Evolutionary conservation across 1,284 basidiomycete genomes (phyloP), one percentile per base, ranked within the genome.

Genomic region (Leccinum laetum): DNA sequence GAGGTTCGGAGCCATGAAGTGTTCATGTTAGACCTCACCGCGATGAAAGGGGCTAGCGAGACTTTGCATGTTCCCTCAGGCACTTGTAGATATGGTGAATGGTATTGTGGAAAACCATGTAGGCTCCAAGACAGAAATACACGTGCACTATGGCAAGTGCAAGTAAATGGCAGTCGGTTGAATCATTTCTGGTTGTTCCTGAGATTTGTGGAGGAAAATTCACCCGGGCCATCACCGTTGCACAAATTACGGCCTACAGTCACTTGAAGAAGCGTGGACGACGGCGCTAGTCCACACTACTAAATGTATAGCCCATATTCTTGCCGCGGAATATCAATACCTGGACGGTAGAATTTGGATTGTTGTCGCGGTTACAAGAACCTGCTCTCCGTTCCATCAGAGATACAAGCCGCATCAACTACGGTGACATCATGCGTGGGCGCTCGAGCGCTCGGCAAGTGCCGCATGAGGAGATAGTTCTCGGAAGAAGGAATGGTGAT

Each of bases 401-500:
- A 82, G 14, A 79, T 81, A 16, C 60, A 61, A 29, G 69, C 72
- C 1, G 78, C 72, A 72, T 85, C 83, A 60, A 85, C 73, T 18
- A 78, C 83, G 18, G 78, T 74, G 24, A 84, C 70, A 29, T 75
- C 73, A 72, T 79, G 82, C 24, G 74, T 73, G 61, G 85, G 71
- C 67, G 46, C 10, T 49, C 18, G 46, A 49, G 79, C 57, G 78
- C 81, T 18, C 46, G 84, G 75, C 82, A 86, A 41, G 81, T 78
- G 58, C 83, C 84, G 70, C 86, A 88, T 18, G 24, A 70, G 71
- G 9, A 78, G 11, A 4, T 80, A 84, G 71, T 84, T 18, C 46
- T 49, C 46, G 46, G 46, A 6, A 21, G 46, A 49, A 49, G 18
- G 18, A 49, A 49, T 18, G 44, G n/a, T n/a, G n/a, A n/a, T n/a